These are phyloP conservation scores for Hemileccinum rubropunctum DNA, from an alignment of 768 basidiomycete species.

Conservation along the genomic window DNA sequence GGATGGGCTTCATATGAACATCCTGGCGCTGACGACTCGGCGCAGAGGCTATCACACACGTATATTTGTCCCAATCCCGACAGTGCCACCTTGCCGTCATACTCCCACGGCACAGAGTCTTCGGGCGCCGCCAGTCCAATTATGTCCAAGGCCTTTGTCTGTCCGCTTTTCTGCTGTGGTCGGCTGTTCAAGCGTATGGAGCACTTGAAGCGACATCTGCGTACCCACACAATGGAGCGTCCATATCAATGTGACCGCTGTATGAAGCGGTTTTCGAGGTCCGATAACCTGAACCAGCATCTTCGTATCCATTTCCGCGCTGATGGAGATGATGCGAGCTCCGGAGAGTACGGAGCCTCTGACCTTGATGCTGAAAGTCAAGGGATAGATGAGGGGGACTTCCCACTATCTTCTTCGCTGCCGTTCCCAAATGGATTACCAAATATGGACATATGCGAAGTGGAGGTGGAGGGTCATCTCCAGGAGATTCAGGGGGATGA, in stretches of 20 bases:
- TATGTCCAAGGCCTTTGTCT: constrained; percentile 68
- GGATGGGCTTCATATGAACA: constrained; percentile 18
- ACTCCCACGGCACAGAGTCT: constrained; percentile 18
- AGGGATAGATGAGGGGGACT: constrained; percentile 33
- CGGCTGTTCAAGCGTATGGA: constrained; percentile 90
- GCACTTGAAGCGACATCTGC: constrained; percentile 82
- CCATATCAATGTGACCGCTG: constrained; percentile 77
- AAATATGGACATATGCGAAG: constrained; percentile 56
- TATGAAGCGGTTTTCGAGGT: constrained; percentile 79
- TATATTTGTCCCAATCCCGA: constrained; percentile 18
- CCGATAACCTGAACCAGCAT: constrained; percentile 89
- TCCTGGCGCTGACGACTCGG: constrained; percentile 14
- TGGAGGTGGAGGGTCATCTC: constrained; percentile 56
- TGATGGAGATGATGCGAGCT: constrained; percentile 28
- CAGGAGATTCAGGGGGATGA: constrained; percentile 57
- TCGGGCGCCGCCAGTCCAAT: constrained; percentile 25
- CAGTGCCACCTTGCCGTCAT: constrained; percentile 15
- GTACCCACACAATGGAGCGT: constrained; percentile 87
- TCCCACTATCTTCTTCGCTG: constrained; percentile 23
- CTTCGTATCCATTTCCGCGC: constrained; percentile 63
- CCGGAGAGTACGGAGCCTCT: constrained; percentile 26
- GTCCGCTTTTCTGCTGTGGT: constrained; percentile 82
- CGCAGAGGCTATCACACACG: constrained; percentile 15
- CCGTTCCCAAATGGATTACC: constrained; percentile 33
- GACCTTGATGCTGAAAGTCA: constrained; percentile 34